Percentiles rank a stretch among this genome's conserved stretches.
phyloP scores from a whole-genome alignment of 306 rosid species.

The Leucaena leucocephala region DNA sequence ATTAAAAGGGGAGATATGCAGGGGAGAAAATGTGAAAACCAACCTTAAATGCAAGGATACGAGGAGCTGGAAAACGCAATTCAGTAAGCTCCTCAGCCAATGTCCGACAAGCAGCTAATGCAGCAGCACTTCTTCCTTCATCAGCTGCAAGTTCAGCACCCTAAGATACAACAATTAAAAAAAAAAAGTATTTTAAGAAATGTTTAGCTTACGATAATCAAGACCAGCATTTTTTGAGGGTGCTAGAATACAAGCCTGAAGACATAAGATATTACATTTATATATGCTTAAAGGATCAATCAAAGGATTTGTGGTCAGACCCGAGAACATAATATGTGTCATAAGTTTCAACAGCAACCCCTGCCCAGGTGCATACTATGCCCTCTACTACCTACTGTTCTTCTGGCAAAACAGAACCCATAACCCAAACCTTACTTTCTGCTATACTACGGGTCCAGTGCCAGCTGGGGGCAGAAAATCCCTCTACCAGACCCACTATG shows the following conservation, averaged over 20 bases:
- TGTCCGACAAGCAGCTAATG: constrained; percentile 97
- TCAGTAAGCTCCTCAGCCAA: constrained; percentile 96
- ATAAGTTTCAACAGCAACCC: constrained; percentile 3
- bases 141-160: constrained; percentile 94
- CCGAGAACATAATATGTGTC: neutral
- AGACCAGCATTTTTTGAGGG: no score
- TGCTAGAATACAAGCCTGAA: constrained; percentile 3
- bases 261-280: constrained; percentile 5
- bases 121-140: constrained; percentile 93
- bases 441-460: neutral
- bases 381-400: constrained; percentile 6
- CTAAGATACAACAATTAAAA: constrained; percentile 50
- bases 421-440: constrained; percentile 27
- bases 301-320: neutral
- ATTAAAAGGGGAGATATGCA: constrained; percentile 1
- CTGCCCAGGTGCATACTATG: neutral
- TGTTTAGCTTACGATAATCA: neutral
- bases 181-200: neutral
- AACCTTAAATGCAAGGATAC: constrained; percentile 95
- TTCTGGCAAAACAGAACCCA: neutral
- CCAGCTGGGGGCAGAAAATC: neutral
- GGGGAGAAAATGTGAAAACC: neutral
- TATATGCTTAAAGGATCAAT: neutral
- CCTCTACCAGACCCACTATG: neutral
- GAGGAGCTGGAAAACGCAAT: constrained; percentile 93